Evolutionary conservation across 73 alveolate genomes (phyloP), one percentile per base, ranked within the genome.

Genomic region (Symbiodinium pilosum): DNA sequence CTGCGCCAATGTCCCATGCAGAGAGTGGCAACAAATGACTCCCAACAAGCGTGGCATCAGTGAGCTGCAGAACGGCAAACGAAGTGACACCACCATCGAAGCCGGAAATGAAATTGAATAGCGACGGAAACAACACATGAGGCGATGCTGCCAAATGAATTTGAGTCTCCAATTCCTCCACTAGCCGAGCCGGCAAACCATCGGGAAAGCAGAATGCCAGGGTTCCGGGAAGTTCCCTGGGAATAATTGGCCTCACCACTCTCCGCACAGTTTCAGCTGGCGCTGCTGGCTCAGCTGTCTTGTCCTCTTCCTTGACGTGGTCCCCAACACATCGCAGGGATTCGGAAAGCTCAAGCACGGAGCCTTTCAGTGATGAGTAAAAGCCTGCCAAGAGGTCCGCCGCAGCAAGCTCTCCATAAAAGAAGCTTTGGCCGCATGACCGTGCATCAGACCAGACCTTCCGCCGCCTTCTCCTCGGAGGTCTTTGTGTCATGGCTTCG

Each of bases 1-100:
- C 94, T 36, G 94, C 94, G 24, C 94, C 94, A 34, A 87, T 56
- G 43, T 87, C 94, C 94, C 94, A 87, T 39, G 94, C 84, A 9
- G 94, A 87, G 14, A 87, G 42, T 38, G 94, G 85, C 41, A 40
- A 4, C 94, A 87, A 39, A 8, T n/a, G 85, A n/a, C 85, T 40
- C 16, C 94, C 94, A 30, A 87, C 69, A 12, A 87, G 64, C 69
- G 69, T 47, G 40, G 94, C 85, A 87, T 87, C 94, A 5, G 94
- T 87, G 56, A 87, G 94, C 64, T 87, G 94, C 94, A 87, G 43
- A 59, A 87, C 94, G 14, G 94, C 94, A 39, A 87, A 87, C 43
- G 94, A 87, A 28, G 94, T 87, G 39, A 87, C 94, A 1, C 94
- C 94, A 69, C 85, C 85, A 18, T 87, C 94, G 32, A 87, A 87